Evolutionary conservation across 495 filamentous ascomycete species (phyloP).

Genomic region (Saxophila tyrrhenica): DNA sequence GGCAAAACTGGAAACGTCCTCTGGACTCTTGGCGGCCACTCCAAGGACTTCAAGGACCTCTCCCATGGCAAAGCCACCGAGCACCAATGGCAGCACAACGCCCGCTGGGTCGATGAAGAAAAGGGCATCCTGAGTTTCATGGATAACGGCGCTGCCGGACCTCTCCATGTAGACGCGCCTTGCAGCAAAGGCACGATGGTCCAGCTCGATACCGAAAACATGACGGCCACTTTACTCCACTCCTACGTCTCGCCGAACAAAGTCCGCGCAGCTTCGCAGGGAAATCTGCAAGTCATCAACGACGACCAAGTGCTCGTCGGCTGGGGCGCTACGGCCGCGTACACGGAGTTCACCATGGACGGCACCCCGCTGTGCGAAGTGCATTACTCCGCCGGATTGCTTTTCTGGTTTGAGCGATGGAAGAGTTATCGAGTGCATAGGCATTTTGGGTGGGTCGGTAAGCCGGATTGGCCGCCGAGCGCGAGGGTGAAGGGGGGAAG

Average conservation of each 20-base stretch:
- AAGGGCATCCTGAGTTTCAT: slow-evolving; percentile 18
- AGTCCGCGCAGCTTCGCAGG: slow-evolving; percentile 19
- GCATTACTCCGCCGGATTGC: slow-evolving; percentile 17
- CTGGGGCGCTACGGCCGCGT: slow-evolving; percentile 17
- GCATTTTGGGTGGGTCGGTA: slow-evolving; percentile 3
- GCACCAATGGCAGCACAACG: slow-evolving; percentile 25
- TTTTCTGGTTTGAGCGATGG: slow-evolving; percentile 11
- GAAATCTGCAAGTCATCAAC: slow-evolving; percentile 17
- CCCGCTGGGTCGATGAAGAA: slow-evolving; percentile 20
- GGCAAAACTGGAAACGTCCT: slow-evolving; percentile 18
- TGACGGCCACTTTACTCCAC: slow-evolving; percentile 3
- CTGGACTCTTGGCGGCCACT: slow-evolving; percentile 22
- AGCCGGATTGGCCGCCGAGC: slow-evolving; percentile 8
- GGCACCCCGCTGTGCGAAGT: slow-evolving; percentile 20
- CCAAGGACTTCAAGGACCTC: slow-evolving; percentile 19
- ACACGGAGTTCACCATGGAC: slow-evolving; percentile 10
- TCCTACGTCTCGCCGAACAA: slow-evolving; percentile 13
- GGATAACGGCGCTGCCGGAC: slow-evolving; percentile 21
- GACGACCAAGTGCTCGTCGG: slow-evolving; percentile 20
- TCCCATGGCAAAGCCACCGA: slow-evolving; percentile 15
- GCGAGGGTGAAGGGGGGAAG: slow-evolving; percentile 1
- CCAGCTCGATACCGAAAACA: slow-evolving; percentile 11
- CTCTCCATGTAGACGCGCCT: slow-evolving; percentile 15
- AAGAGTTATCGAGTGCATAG: slow-evolving; percentile 20
- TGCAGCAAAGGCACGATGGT: slow-evolving; percentile 17